These are phyloP conservation scores for Sambucus nigra DNA, from an alignment of 129 eudicot genomes.

Conservation along the genomic window DNA sequence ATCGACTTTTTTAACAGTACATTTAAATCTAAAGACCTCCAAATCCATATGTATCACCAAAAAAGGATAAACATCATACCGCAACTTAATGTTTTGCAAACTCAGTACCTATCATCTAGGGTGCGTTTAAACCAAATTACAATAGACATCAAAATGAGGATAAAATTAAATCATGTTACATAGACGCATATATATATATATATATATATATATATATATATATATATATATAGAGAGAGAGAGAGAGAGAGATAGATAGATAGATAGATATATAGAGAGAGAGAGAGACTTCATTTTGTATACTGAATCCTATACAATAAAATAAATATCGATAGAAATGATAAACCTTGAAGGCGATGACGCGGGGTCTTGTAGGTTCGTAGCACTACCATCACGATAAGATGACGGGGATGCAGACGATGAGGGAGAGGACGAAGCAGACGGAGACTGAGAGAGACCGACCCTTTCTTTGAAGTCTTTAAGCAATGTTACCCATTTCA, in stretches of 20 bases:
- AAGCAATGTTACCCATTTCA: slow-evolving; percentile 98
- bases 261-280: too few species aligned
- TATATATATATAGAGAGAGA: too few species aligned
- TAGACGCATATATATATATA: too few species aligned
- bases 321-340: not conserved
- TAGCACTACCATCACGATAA: slow-evolving; percentile 24
- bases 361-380: slow-evolving; percentile 23
- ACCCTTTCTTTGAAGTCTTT: slow-evolving; percentile 90
- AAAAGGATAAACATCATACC: too few species aligned
- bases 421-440: slow-evolving; percentile 24
- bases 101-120: not conserved
- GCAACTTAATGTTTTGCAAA: too few species aligned
- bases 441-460: slow-evolving; percentile 49
- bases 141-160: not conserved
- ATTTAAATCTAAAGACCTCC: too few species aligned
- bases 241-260: too few species aligned
- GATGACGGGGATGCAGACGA: slow-evolving; percentile 35
- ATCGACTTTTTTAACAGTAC: too few species aligned
- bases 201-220: too few species aligned
- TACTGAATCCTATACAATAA: not conserved
- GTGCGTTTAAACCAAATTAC: not conserved
- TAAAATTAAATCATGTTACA: not conserved
- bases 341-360: slow-evolving; percentile 36
- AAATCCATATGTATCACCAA: too few species aligned
- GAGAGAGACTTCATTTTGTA: not conserved